Evolutionary conservation across 1,284 basidiomycete genomes (phyloP).

Genomic region (Apiotrichum veenhuisii): DNA sequence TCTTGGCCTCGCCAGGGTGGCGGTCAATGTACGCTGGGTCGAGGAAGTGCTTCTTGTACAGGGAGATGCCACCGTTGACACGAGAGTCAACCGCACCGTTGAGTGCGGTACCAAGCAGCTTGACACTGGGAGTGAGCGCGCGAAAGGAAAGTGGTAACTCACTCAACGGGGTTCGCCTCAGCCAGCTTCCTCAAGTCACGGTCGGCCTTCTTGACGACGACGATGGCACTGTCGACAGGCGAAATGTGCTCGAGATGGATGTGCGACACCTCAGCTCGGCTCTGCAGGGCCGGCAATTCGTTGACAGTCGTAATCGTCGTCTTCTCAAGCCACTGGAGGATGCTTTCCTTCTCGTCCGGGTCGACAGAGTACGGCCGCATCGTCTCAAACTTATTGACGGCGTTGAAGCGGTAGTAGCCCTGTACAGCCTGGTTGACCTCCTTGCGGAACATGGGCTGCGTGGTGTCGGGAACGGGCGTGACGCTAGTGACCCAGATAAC

Average conservation of each 20-base stretch:
- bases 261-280: conserved; percentile 82
- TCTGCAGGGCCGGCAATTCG: conserved; percentile 84
- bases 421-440: conserved; percentile 76
- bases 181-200: conserved; percentile 24
- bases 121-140: conserved; percentile 57
- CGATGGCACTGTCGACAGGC: conserved; percentile 77
- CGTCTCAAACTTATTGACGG: conserved; percentile 74
- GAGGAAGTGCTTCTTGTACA: conserved; percentile 65
- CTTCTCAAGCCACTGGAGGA: conserved; percentile 82
- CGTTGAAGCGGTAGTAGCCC: conserved; percentile 62
- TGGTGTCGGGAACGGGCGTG: conserved; percentile 75
- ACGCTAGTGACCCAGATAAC: conserved; percentile 86
- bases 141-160: no score
- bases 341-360: conserved; percentile 51
- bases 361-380: conserved; percentile 66
- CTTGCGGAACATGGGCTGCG: conserved; percentile 75
- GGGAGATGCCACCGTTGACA: conserved; percentile 67
- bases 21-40: conserved; percentile 62
- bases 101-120: conserved; percentile 78
- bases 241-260: conserved; percentile 73
- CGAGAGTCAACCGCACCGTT: conserved; percentile 85
- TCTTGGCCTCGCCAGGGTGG: conserved; percentile 66
- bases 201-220: conserved; percentile 61
- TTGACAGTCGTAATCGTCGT: conserved; percentile 78
- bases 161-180: conserved; percentile 29